These are phyloP conservation scores for Leccinum subgranulosum DNA, from an alignment of 768 basidiomycete genomes.

Conservation along the genomic window DNA sequence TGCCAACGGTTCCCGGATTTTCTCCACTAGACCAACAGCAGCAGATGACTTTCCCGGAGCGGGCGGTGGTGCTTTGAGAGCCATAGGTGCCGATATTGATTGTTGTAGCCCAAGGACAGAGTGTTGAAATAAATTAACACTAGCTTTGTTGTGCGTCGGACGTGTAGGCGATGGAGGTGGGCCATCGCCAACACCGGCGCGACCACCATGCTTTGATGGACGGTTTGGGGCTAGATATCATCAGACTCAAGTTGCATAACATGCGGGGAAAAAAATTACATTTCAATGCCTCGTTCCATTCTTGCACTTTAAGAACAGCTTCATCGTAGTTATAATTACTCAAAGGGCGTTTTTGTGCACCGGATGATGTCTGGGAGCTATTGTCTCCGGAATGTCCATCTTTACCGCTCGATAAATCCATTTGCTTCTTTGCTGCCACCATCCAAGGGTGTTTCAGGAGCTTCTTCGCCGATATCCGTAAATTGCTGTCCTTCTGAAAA, in stretches of 20 bases:
- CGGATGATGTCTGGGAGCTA: slow-evolving; percentile 37
- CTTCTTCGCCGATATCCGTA: slow-evolving; percentile 93
- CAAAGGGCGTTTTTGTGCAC: slow-evolving; percentile 42
- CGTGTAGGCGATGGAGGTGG: slow-evolving; percentile 45
- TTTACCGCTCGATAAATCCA: slow-evolving; percentile 39
- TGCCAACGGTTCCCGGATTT: slow-evolving; percentile 52
- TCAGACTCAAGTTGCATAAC: slow-evolving; percentile 6
- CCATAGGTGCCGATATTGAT: slow-evolving; percentile 31
- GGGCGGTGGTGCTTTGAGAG: slow-evolving; percentile 20
- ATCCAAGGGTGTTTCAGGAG: slow-evolving; percentile 95
- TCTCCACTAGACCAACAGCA: slow-evolving; percentile 34
- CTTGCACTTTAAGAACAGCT: slow-evolving; percentile 91
- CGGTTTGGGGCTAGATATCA: slow-evolving; percentile 59
- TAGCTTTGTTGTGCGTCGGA: slow-evolving; percentile 26
- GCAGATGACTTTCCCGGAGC: slow-evolving; percentile 18
- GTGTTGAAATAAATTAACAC: slow-evolving; percentile 27
- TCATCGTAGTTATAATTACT: slow-evolving; percentile 92
- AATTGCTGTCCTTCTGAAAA: slow-evolving; percentile 96
- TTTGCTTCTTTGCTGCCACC: slow-evolving; percentile 76
- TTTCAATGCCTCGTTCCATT: slow-evolving; percentile 97
- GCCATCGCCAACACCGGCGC: slow-evolving; percentile 33
- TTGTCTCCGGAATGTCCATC: slow-evolving; percentile 26
- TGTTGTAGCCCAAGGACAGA: slow-evolving; percentile 35
- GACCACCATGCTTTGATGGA: slow-evolving; percentile 63
- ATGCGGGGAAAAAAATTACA: slow-evolving; percentile 44